These are phyloP conservation scores for Phyllosticta capitalensis DNA, from an alignment of 2,329 filamentous ascomycete species.

Conservation along the genomic window DNA sequence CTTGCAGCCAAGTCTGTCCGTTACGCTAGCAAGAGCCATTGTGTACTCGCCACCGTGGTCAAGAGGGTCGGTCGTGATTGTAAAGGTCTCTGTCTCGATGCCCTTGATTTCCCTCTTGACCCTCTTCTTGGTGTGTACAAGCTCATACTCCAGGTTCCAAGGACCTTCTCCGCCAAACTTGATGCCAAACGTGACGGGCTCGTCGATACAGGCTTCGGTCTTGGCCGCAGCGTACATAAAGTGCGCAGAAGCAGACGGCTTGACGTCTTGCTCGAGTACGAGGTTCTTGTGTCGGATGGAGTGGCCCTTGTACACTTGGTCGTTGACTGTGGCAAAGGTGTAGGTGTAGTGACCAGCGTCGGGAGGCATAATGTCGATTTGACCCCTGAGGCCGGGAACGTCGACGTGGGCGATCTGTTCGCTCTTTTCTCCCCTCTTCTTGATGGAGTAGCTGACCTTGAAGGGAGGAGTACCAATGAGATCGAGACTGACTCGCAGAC, in stretches of 20 bases:
- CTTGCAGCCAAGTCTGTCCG: constrained; percentile 79
- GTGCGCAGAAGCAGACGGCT: constrained; percentile 74
- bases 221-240: constrained; percentile 50
- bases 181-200: constrained; percentile 66
- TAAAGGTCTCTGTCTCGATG: constrained; percentile 55
- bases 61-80: constrained; percentile 66
- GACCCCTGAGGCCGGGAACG: constrained; percentile 65
- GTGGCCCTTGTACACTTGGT: constrained; percentile 66
- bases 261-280: constrained; percentile 77
- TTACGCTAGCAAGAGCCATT: constrained; percentile 73
- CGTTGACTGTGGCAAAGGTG: constrained; percentile 69
- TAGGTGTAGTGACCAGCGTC: constrained; percentile 82
- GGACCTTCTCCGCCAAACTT: constrained; percentile 72
- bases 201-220: constrained; percentile 70
- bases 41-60: constrained; percentile 82
- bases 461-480: constrained; percentile 91
- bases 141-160: constrained; percentile 84
- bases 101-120: constrained; percentile 55
- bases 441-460: constrained; percentile 65
- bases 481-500: constrained; percentile 78
- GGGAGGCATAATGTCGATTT: constrained; percentile 73
- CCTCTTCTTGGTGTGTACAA: constrained; percentile 81
- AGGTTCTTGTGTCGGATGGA: constrained; percentile 43
- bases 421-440: constrained; percentile 48
- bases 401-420: constrained; percentile 46